Conservation (phyloP, 1,139 yeast genomes). For the Zygosaccharomyces pseudobailii region DNA sequence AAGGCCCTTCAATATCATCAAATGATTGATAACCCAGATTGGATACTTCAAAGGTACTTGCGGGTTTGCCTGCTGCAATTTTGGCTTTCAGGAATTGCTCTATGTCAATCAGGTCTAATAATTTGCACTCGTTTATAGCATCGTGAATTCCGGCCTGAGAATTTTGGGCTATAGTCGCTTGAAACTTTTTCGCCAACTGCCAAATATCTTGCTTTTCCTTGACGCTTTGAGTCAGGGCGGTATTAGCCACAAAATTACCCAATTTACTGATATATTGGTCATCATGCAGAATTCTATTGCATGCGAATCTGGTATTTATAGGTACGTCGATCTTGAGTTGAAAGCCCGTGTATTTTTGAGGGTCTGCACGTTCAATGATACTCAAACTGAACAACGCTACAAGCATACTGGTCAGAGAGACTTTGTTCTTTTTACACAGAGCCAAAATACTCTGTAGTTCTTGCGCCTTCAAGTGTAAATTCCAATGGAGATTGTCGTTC, state of each 20-base stretch:
- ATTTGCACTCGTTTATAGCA: constrained; percentile 19
- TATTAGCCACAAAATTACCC: constrained; percentile 26
- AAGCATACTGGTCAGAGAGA: constrained; percentile 26
- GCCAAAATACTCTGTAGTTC: constrained; percentile 12
- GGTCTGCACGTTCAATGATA: constrained; percentile 9
- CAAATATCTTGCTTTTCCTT: constrained; percentile 13
- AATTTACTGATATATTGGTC: constrained; percentile 12
- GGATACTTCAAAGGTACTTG: constrained; percentile 30
- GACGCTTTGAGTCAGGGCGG: constrained; percentile 12
- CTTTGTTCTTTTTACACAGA: constrained; percentile 20
- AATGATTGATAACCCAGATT: constrained; percentile 29
- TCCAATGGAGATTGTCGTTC: constrained; percentile 22
- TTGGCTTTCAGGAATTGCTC: constrained; percentile 18
- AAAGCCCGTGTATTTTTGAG: constrained; percentile 13
- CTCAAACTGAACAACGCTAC: constrained; percentile 17
- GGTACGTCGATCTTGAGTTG: constrained; percentile 24
- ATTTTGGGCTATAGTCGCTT: constrained; percentile 7
- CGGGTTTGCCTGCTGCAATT: constrained; percentile 19
- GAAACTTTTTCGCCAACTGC: constrained; percentile 18
- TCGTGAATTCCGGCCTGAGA: constrained; percentile 12
- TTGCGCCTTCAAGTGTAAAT: constrained; percentile 13
- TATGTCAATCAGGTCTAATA: constrained; percentile 29
- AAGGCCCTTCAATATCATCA: constrained; percentile 8
- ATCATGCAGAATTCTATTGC: constrained; percentile 10
- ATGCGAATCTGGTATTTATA: constrained; percentile 24